Percentiles rank a stretch among this genome's conserved stretches.
These are phyloP conservation scores for Dalechampia spathulata DNA, from an alignment of 441 rosid species.

Conservation along the genomic window DNA sequence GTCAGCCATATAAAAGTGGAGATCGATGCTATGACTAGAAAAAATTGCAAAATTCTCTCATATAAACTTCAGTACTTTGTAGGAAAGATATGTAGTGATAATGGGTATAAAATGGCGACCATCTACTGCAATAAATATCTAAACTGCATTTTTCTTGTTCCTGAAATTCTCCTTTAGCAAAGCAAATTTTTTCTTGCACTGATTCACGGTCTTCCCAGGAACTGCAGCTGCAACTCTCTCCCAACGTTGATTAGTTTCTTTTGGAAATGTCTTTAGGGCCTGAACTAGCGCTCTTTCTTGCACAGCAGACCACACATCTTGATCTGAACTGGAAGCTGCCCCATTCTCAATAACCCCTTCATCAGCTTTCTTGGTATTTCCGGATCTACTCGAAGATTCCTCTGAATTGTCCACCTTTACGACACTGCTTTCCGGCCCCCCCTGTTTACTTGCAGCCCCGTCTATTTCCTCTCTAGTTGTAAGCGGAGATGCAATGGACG, in stretches of 20 bases:
- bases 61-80: too few relatives aligned
- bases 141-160: constrained; percentile 59
- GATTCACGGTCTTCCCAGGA: constrained; percentile 89
- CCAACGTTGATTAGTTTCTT: constrained; percentile 88
- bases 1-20: background rate
- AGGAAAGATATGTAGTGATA: too few relatives aligned
- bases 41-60: too few relatives aligned
- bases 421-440: constrained; percentile 20
- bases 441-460: constrained; percentile 27
- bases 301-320: constrained; percentile 81
- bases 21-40: too few relatives aligned
- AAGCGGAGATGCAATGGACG: constrained; percentile 73
- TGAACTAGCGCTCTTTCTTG: constrained; percentile 96
- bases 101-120: background rate
- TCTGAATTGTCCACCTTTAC: constrained; percentile 26
- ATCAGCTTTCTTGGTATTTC: constrained; percentile 30
- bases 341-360: constrained; percentile 29
- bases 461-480: constrained; percentile 72
- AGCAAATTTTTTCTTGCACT: constrained; percentile 91
- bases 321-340: constrained; percentile 42
- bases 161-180: constrained; percentile 73
- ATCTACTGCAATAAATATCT: constrained; percentile 5
- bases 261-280: constrained; percentile 94
- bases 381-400: constrained; percentile 30
- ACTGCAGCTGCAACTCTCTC: constrained; percentile 94